A percentile compares a stretch with the other conserved stretches of the same genome.
These are phyloP conservation scores for Liquidambar formosana DNA, from an alignment of 164 flowering plant species.

Conservation along the genomic window DNA sequence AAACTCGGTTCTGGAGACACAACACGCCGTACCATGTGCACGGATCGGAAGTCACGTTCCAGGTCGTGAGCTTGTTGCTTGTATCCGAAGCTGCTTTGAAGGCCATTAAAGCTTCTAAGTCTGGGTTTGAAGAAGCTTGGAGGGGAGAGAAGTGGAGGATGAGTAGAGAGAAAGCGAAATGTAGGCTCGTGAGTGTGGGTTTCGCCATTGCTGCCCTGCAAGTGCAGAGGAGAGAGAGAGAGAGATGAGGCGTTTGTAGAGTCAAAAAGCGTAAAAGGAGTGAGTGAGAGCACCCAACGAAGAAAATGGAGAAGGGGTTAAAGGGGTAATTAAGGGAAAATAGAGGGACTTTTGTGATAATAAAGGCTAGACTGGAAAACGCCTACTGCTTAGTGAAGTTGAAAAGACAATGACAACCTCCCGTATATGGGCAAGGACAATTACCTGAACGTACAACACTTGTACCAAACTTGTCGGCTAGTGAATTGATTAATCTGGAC, in stretches of 20 bases:
- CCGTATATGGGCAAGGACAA: background rate
- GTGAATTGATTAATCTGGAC: background rate
- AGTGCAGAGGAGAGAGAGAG: conserved; percentile 1
- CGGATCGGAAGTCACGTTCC: conserved; percentile 45
- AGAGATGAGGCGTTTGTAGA: background rate
- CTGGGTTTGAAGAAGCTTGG: conserved; percentile 35
- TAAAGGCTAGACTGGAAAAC: conserved; percentile 4
- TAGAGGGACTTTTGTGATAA: background rate
- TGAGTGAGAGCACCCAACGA: background rate
- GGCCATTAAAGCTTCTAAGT: conserved; percentile 43
- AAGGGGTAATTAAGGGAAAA: conserved; percentile 13
- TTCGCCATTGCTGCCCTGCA: conserved; percentile 40
- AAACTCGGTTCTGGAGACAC: conserved; percentile 57
- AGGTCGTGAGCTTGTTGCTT: conserved; percentile 44
- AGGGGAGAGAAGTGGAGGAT: conserved; percentile 7
- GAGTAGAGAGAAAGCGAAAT: conserved; percentile 14
- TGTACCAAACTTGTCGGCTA: background rate
- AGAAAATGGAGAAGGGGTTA: background rate
- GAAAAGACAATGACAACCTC: background rate
- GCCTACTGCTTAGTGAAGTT: background rate
- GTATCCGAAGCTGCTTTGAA: conserved; percentile 65
- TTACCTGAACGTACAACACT: background rate
- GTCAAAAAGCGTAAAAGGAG: background rate
- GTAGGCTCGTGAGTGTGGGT: background rate
- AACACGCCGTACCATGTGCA: conserved; percentile 70